These are phyloP conservation scores for Solanum bukasovii DNA, from an alignment of 257 asterid genomes.

Conservation along the genomic window DNA sequence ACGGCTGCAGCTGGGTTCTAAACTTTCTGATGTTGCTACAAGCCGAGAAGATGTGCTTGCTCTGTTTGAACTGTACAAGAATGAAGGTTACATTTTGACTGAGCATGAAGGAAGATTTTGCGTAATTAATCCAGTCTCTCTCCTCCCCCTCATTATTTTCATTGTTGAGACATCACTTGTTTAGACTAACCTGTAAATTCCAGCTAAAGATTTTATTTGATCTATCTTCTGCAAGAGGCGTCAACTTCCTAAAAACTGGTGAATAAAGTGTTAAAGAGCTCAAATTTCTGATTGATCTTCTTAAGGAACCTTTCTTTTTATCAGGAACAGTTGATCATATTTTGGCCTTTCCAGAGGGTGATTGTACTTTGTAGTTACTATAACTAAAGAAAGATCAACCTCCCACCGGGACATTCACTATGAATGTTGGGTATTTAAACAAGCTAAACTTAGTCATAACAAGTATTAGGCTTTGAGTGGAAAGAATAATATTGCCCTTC, in stretches of 20 bases:
- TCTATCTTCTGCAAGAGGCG: background rate
- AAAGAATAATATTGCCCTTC: background rate
- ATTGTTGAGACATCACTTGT: background rate
- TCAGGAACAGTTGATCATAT: background rate
- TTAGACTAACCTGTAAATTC: background rate
- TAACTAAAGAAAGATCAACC: background rate
- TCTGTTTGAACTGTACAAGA: conserved; percentile 53
- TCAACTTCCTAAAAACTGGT: background rate
- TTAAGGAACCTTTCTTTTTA: background rate
- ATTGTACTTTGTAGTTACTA: background rate
- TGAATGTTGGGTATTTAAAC: background rate
- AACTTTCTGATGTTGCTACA: conserved; percentile 60
- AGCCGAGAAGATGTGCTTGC: conserved; percentile 65
- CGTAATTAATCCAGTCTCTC: conserved; percentile 29
- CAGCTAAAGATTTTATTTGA: background rate
- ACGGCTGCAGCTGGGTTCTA: conserved; percentile 66
- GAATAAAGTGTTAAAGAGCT: background rate
- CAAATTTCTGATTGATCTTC: background rate
- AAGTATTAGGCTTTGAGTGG: background rate
- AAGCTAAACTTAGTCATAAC: background rate
- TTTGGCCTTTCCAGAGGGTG: background rate
- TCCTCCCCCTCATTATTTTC: background rate
- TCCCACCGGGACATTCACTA: background rate
- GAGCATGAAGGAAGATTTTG: conserved; percentile 75
- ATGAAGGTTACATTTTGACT: conserved; percentile 70